A percentile compares a stretch with the other conserved stretches of the same genome.
Conservation (phyloP, 768 basidiomycete species). For the Fomitopsis serialis region DNA sequence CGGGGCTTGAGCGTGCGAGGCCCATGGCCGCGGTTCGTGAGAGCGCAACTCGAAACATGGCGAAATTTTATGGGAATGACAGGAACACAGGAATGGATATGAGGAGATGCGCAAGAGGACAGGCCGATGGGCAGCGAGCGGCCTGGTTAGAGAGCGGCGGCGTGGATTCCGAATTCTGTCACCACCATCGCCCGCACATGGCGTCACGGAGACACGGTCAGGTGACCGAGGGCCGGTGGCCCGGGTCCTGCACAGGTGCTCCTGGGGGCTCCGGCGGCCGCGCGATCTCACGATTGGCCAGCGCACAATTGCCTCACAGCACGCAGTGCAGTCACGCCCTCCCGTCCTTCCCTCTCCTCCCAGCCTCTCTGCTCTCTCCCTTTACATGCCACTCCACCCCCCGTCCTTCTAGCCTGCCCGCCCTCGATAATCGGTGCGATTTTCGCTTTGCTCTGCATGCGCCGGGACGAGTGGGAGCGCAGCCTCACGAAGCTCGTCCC, state of each 20-base stretch:
- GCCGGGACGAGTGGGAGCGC: slow-evolving; percentile 36
- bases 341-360: slow-evolving; percentile 6
- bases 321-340: neutral
- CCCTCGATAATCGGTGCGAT: neutral
- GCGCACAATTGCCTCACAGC: slow-evolving; percentile 39
- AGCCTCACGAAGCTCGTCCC: slow-evolving; percentile 38
- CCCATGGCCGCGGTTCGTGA: slow-evolving; percentile 1
- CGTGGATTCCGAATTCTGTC: no score
- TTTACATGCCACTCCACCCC: no score
- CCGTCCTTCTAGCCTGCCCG: neutral
- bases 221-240: neutral
- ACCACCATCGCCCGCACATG: no score
- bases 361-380: neutral
- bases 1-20: neutral
- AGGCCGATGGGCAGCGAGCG: no score
- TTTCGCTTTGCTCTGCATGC: neutral
- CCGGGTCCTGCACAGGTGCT: neutral
- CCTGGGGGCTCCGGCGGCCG: no score
- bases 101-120: neutral
- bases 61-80: neutral
- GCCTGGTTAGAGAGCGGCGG: no score
- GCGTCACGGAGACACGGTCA: no score
- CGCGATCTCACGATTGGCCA: slow-evolving; percentile 28
- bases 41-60: slow-evolving; percentile 18
- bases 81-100: neutral